Evolutionary conservation across 2,329 filamentous ascomycete genomes (phyloP).

Genomic region (Aspergillus sp.): DNA sequence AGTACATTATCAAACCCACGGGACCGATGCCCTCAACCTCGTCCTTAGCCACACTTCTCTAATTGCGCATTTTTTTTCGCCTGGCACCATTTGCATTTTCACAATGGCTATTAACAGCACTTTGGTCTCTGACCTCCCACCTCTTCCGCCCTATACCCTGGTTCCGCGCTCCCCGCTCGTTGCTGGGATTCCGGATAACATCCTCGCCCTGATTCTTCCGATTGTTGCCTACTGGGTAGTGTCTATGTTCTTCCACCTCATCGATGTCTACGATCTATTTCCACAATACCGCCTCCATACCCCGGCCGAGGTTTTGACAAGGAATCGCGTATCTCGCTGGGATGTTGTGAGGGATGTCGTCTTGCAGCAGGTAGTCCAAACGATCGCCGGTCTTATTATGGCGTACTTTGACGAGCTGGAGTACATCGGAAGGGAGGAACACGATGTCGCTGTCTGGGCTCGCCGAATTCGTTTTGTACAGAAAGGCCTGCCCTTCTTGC

Average conservation of each 20-base stretch:
- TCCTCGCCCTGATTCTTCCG: constrained; percentile 72
- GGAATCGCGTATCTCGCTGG: constrained; percentile 81
- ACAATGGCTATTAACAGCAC: constrained; percentile 39
- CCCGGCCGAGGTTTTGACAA: constrained; percentile 81
- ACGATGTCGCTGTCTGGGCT: constrained; percentile 89
- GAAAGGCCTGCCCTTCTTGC: constrained; percentile 69
- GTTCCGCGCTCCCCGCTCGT: constrained; percentile 70
- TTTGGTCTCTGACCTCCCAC: constrained; percentile 63
- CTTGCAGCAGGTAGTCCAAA: constrained; percentile 88
- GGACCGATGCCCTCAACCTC: constrained; percentile 10
- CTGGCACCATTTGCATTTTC: constrained; percentile 10
- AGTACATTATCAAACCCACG: background rate
- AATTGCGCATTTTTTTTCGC: constrained; percentile 2
- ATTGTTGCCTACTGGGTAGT: constrained; percentile 85
- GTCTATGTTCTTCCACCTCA: constrained; percentile 81
- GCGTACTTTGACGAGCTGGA: constrained; percentile 72
- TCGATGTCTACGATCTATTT: constrained; percentile 83
- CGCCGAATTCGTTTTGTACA: constrained; percentile 77
- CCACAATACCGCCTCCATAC: constrained; percentile 93
- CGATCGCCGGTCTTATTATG: constrained; percentile 66
- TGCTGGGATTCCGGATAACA: constrained; percentile 76
- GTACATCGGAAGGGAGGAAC: constrained; percentile 73
- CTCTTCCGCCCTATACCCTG: constrained; percentile 79
- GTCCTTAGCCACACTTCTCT: background rate
- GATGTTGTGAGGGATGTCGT: constrained; percentile 90